These are phyloP conservation scores for Letharia lupina DNA, from an alignment of 495 filamentous ascomycete species.

Conservation along the genomic window DNA sequence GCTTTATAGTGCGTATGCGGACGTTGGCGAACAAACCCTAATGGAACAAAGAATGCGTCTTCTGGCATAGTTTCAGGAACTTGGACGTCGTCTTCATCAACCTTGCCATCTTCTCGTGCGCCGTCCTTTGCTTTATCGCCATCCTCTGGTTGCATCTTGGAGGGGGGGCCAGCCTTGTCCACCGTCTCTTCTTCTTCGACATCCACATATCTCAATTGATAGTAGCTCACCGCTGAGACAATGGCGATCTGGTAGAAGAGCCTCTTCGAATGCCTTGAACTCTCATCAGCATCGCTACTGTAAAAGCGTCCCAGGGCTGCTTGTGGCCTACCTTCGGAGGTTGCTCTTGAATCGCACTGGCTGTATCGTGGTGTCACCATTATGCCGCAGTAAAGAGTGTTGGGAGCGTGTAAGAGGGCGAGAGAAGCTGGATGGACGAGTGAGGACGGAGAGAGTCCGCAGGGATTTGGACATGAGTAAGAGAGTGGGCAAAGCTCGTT, in stretches of 20 bases:
- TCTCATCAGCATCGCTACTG: not conserved
- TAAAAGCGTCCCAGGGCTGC: not conserved
- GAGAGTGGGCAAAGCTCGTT: constrained; percentile 12
- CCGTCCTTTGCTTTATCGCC: constrained; percentile 3
- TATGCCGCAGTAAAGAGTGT: constrained; percentile 17
- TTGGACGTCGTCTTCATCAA: constrained; percentile 25
- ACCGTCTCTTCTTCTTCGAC: constrained; percentile 14
- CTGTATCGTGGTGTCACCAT: constrained; percentile 9
- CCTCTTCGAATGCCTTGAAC: not conserved
- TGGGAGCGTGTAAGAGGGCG: constrained; percentile 12
- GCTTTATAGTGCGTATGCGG: constrained; percentile 47
- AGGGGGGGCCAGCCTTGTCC: not conserved
- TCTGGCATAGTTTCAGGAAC: constrained; percentile 26
- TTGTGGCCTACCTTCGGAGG: not conserved
- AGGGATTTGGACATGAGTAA: constrained; percentile 26
- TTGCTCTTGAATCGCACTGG: constrained; percentile 8
- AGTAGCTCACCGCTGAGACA: not conserved
- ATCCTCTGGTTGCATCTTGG: not conserved
- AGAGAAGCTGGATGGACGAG: constrained; percentile 7
- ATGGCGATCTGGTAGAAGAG: not conserved
- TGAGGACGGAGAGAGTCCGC: constrained; percentile 22
- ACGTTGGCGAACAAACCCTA: constrained; percentile 46
- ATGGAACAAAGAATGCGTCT: constrained; percentile 52
- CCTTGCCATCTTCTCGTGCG: constrained; percentile 8
- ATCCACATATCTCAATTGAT: not conserved